These are phyloP conservation scores for Hamigera avellanea DNA, from an alignment of 495 filamentous ascomycete genomes.

Conservation along the genomic window DNA sequence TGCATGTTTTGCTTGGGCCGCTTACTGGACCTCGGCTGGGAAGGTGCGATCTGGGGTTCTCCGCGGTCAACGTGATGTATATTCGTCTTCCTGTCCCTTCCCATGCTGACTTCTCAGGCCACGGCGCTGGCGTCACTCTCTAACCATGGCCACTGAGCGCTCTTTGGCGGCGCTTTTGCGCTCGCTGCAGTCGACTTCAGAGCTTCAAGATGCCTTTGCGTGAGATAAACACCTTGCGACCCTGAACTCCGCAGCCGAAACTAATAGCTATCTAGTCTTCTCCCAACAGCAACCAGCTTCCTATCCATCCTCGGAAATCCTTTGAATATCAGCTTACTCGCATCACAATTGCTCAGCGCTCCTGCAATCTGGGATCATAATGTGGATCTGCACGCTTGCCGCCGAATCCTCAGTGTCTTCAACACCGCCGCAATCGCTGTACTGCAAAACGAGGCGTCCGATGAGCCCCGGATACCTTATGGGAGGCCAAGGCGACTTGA, in stretches of 20 bases:
- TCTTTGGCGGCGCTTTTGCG: constrained; percentile 41
- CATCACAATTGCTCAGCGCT: constrained; percentile 76
- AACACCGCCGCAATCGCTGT: constrained; percentile 68
- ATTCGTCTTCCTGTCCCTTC: no score
- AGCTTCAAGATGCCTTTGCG: constrained; percentile 39
- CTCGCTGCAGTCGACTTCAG: constrained; percentile 36
- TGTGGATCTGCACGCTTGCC: constrained; percentile 59
- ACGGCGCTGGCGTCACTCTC: no score
- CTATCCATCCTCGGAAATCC: constrained; percentile 79
- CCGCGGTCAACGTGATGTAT: no score
- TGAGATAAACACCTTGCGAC: constrained; percentile 26
- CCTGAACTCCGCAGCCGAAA: constrained; percentile 1
- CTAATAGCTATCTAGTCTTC: constrained; percentile 41
- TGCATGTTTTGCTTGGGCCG: no score
- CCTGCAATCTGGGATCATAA: constrained; percentile 76
- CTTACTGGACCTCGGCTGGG: constrained; percentile 28
- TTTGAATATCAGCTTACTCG: constrained; percentile 78
- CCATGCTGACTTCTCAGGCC: no score
- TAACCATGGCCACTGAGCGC: constrained; percentile 36
- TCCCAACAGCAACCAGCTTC: constrained; percentile 70
- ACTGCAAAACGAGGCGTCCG: constrained; percentile 41
- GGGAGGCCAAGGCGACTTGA: constrained; percentile 35
- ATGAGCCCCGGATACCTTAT: constrained; percentile 25
- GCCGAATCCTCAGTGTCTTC: constrained; percentile 76
- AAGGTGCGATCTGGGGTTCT: constrained; percentile 24